Conservation (phyloP, 1,139 yeast genomes). For the Protomyces inundatus region DNA sequence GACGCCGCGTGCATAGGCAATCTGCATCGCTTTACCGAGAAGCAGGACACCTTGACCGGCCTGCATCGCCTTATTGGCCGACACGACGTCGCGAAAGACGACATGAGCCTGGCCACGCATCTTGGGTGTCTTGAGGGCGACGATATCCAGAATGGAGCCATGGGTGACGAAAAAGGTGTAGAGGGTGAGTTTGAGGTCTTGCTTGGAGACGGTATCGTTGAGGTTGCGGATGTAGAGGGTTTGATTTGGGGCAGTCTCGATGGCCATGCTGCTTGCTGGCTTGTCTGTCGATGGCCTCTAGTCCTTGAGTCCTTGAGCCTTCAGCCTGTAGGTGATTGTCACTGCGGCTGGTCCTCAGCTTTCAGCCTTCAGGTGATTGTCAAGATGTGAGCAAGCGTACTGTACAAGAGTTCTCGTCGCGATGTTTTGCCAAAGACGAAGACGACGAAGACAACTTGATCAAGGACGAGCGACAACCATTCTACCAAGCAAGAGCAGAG, state of each 20-base stretch:
- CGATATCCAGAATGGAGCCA: slow-evolving; percentile 52
- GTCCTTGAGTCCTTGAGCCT: no score
- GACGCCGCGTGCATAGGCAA: slow-evolving; percentile 46
- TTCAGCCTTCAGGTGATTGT: no score
- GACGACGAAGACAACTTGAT: no score
- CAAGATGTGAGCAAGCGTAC: no score
- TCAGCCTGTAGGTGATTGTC: no score
- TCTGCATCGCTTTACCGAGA: slow-evolving; percentile 52
- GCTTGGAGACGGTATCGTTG: slow-evolving; percentile 8
- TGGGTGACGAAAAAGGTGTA: slow-evolving; percentile 44
- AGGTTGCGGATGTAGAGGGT: slow-evolving; percentile 18
- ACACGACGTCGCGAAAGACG: slow-evolving; percentile 47
- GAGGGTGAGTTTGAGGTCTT: slow-evolving; percentile 45
- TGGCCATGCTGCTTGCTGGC: not conserved
- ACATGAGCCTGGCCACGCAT: slow-evolving; percentile 78
- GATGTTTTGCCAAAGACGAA: no score
- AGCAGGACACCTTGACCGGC: slow-evolving; percentile 48
- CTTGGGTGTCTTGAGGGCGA: slow-evolving; percentile 56
- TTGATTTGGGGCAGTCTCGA: slow-evolving; percentile 20
- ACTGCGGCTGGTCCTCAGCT: no score
- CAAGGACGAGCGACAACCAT: no score
- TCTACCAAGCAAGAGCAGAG: no score
- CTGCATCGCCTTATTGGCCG: slow-evolving; percentile 53
- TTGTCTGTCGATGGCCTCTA: not conserved
- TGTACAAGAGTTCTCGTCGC: no score